Conservation (phyloP, 2,329 filamentous ascomycete genomes). For the Pyrenochaeta sp. region DNA sequence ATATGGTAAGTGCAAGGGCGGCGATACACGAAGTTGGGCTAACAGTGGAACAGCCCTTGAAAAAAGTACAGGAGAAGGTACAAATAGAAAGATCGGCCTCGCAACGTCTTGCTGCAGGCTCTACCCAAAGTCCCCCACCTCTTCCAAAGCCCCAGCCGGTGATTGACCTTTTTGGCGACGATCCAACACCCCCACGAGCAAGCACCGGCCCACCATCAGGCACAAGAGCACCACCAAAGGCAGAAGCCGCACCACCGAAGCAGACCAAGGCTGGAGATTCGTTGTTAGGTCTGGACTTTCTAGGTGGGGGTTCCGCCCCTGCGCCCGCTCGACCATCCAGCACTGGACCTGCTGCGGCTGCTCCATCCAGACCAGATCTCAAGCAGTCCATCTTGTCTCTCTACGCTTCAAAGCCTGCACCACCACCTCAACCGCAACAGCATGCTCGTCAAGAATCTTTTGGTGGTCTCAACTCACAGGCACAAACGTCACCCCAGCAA, state of each 20-base stretch:
- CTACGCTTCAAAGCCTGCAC: slow-evolving; percentile 84
- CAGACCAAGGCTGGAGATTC: slow-evolving; percentile 81
- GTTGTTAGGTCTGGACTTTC: slow-evolving; percentile 89
- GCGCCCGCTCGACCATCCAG: slow-evolving; percentile 81
- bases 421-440: slow-evolving; percentile 57
- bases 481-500: slow-evolving; percentile 44
- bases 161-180: slow-evolving; percentile 84
- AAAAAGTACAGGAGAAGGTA: slow-evolving; percentile 73
- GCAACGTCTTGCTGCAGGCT: slow-evolving; percentile 54
- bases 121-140: slow-evolving; percentile 38
- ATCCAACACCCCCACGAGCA: slow-evolving; percentile 71
- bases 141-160: slow-evolving; percentile 46
- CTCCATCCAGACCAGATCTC: slow-evolving; percentile 84
- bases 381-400: slow-evolving; percentile 98
- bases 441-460: slow-evolving; percentile 62
- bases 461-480: slow-evolving; percentile 55
- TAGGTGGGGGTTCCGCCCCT: slow-evolving; percentile 73
- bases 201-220: slow-evolving; percentile 72
- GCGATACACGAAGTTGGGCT: too few species aligned
- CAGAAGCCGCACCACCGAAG: slow-evolving; percentile 66
- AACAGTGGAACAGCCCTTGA: slow-evolving; percentile 61
- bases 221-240: slow-evolving; percentile 65
- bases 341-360: slow-evolving; percentile 67
- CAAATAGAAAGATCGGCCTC: slow-evolving; percentile 69
- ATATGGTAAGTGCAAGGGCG: slow-evolving; percentile 73